Evolutionary conservation across 2,329 filamentous ascomycete species (phyloP).

Genomic region (Colletotrichum falcatum): DNA sequence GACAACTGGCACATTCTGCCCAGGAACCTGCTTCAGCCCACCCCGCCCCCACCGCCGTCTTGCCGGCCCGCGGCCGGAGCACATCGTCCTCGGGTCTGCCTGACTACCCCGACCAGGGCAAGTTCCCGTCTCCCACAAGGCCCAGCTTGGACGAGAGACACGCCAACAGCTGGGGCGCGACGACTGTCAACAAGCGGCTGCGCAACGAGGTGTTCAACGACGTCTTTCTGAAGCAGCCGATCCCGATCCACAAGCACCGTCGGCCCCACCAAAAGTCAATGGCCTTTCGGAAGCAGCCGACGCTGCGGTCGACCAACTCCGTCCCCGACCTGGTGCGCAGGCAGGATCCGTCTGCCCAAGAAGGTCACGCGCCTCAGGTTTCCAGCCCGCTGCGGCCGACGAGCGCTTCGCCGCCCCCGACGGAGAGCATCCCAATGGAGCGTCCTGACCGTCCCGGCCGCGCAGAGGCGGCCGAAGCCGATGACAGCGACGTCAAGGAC

Average conservation of each 20-base stretch:
- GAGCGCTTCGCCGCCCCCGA: constrained; percentile 26
- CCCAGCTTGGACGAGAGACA: constrained; percentile 66
- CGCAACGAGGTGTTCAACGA: constrained; percentile 94
- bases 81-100: constrained; percentile 49
- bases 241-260: constrained; percentile 83
- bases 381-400: constrained; percentile 35
- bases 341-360: constrained; percentile 21
- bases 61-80: constrained; percentile 50
- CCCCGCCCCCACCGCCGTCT: constrained; percentile 50
- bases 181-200: constrained; percentile 87
- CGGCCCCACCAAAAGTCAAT: constrained; percentile 76
- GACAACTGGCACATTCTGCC: constrained; percentile 96
- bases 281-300: constrained; percentile 59
- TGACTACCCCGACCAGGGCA: constrained; percentile 31
- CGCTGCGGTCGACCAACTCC: constrained; percentile 59
- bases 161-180: constrained; percentile 86
- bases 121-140: constrained; percentile 44
- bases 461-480: constrained; percentile 43
- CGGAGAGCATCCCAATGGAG: constrained; percentile 28
- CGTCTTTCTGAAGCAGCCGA: constrained; percentile 86
- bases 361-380: constrained; percentile 36
- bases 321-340: constrained; percentile 53
- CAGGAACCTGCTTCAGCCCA: constrained; percentile 79
- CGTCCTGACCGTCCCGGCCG: constrained; percentile 21
- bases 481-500: constrained; percentile 59